phyloP scores from a whole-genome alignment of 495 filamentous ascomycete genomes.

The Amorphotheca resinae region DNA sequence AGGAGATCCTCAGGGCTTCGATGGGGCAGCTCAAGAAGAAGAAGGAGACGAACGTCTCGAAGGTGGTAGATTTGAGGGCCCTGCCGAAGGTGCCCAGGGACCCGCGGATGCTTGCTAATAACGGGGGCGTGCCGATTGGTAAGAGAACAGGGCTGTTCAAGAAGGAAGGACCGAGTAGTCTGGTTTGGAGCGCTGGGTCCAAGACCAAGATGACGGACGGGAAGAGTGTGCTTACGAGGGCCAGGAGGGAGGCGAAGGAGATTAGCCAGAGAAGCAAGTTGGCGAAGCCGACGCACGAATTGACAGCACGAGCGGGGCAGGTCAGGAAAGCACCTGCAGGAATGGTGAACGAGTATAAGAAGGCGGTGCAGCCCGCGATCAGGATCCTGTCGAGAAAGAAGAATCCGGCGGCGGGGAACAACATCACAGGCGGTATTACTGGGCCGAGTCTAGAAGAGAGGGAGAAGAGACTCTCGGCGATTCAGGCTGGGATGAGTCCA shows the following conservation, averaged over 20 bases:
- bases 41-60: conserved; percentile 33
- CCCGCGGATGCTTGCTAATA: conserved; percentile 22
- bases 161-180: conserved; percentile 7
- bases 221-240: conserved; percentile 20
- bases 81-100: conserved; percentile 20
- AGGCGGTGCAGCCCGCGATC: conserved; percentile 9
- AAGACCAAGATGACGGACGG: conserved; percentile 22
- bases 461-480: conserved; percentile 8
- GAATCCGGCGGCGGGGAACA: neutral
- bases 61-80: conserved; percentile 25
- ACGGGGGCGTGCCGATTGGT: conserved; percentile 19
- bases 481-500: conserved; percentile 1
- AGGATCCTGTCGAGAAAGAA: conserved; percentile 11
- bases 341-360: conserved; percentile 16
- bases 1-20: conserved; percentile 31
- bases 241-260: conserved; percentile 24
- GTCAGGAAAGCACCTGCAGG: conserved; percentile 14
- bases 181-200: conserved; percentile 17
- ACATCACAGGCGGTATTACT: neutral
- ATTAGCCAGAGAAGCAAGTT: conserved; percentile 12
- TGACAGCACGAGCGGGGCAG: conserved; percentile 7
- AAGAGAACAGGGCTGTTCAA: conserved; percentile 3
- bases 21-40: conserved; percentile 38
- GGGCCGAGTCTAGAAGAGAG: conserved; percentile 9
- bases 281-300: conserved; percentile 14